Evolutionary conservation across 306 rosid genomes (phyloP).

Genomic region (Vicia villosa): DNA sequence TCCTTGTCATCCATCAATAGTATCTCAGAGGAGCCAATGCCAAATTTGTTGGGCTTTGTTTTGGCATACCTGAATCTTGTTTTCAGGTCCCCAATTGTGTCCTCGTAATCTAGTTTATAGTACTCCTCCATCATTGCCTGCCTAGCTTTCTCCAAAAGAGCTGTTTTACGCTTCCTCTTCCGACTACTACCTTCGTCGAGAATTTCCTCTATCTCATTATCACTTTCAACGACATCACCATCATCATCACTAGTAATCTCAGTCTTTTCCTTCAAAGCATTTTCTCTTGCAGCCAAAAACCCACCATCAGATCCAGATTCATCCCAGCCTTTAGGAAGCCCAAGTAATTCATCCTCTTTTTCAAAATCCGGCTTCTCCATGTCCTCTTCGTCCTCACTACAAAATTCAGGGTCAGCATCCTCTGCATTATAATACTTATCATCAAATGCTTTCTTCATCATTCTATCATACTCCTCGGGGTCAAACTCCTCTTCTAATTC

Average conservation of each 20-base stretch:
- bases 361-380: constrained; percentile 82
- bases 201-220: constrained; percentile 31
- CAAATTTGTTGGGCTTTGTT: constrained; percentile 66
- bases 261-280: constrained; percentile 49
- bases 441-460: constrained; percentile 79
- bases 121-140: constrained; percentile 89
- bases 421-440: constrained; percentile 67
- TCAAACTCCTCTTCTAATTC: constrained; percentile 86
- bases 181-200: constrained; percentile 56
- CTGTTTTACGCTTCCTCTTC: constrained; percentile 74
- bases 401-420: constrained; percentile 60
- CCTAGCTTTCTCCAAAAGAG: constrained; percentile 82
- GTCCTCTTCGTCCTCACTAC: constrained; percentile 54
- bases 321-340: constrained; percentile 79
- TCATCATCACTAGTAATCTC: constrained; percentile 47
- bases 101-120: constrained; percentile 85
- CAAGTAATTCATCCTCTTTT: constrained; percentile 83
- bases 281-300: constrained; percentile 71
- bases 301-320: constrained; percentile 54
- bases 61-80: constrained; percentile 91
- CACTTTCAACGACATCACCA: constrained; percentile 37
- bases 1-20: constrained; percentile 72
- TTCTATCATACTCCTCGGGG: constrained; percentile 79
- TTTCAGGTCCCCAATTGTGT: constrained; percentile 83
- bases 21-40: constrained; percentile 62